Percentiles rank a stretch among this genome's conserved stretches.
Evolutionary conservation across 768 basidiomycete species (phyloP).

Genomic region (Lentinula boryana): DNA sequence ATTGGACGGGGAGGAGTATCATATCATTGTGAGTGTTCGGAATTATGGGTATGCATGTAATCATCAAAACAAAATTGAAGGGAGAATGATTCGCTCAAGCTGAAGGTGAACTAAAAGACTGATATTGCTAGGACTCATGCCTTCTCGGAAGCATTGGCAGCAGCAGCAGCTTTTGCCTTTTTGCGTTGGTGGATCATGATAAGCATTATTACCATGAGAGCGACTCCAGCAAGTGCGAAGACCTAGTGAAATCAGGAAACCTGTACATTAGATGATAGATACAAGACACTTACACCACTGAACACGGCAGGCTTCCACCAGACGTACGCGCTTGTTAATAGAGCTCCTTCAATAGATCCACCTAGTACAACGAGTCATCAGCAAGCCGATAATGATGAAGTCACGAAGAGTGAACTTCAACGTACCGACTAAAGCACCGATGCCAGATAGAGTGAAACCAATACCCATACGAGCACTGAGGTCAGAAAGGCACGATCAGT

Average conservation of each 20-base stretch:
- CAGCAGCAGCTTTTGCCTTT: neutral
- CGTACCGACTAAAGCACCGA: slow-evolving; percentile 20
- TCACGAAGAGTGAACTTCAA: neutral
- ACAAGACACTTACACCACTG: slow-evolving; percentile 17
- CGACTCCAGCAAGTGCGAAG: neutral
- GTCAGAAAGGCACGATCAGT: no score
- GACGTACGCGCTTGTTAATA: slow-evolving; percentile 23
- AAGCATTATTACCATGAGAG: neutral
- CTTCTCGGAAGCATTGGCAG: neutral
- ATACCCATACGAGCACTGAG: slow-evolving; percentile 23
- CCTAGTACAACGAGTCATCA: slow-evolving; percentile 13
- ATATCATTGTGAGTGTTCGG: no score
- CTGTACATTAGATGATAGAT: neutral
- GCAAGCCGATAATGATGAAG: neutral
- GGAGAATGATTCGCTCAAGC: no score
- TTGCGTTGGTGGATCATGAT: neutral
- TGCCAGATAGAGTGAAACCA: slow-evolving; percentile 21
- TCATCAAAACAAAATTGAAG: no score
- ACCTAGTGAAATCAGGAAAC: neutral
- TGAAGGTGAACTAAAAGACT: no score
- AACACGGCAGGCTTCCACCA: slow-evolving; percentile 37
- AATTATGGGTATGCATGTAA: no score
- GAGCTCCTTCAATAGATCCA: slow-evolving; percentile 31
- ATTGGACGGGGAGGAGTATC: no score
- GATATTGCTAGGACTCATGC: neutral